Evolutionary conservation across 768 basidiomycete genomes (phyloP), one percentile per base, ranked within the genome.

Genomic region (Lactarius vividus): DNA sequence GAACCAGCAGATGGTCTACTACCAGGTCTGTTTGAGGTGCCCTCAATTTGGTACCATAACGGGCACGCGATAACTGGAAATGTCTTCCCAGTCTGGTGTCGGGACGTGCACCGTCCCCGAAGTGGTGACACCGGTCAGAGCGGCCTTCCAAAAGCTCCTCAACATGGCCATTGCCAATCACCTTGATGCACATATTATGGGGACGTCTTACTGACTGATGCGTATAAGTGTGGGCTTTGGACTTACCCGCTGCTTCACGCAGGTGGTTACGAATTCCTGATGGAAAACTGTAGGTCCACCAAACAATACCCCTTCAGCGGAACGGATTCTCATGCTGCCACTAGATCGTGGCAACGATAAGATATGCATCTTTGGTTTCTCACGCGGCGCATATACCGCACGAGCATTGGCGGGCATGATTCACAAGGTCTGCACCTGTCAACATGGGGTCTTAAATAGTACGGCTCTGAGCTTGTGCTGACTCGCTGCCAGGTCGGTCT

Each of bases 341-440:
- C 28, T 53, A 88, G 87, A 89, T 63, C 77, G 83, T 44, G 80
- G 81, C 23, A 87, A 86, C 0, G 91, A 93, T 74, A 87, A 85
- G 68, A 88, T 94, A 3, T 91, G 83, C 73, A 78, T 94, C 3
- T 92, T 93, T 71, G 92, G 90, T 0, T 91, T 92, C 74, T 91
- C 90, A 3, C 79, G 91, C 62, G 90, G 90, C 20, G 88, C 88
- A 52, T 91, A 84, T 68, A 87, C 88, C 26, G 79, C 83, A 65
- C 83, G 90, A 58, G 88, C 88, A 2, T 77, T 89, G 18, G 88
- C 86, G 15, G 90, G 89, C 62, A 91, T 91, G 89, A 73, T 91
- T 16, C 84, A 89, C 72, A 88, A 87, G 39, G 39, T 40, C 39
- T 40, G 39, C 39, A 40, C 39, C 39, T 15, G 15, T 40, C 16